phyloP scores from a whole-genome alignment of 169 alveolate species.

The Eimeria tenella region DNA sequence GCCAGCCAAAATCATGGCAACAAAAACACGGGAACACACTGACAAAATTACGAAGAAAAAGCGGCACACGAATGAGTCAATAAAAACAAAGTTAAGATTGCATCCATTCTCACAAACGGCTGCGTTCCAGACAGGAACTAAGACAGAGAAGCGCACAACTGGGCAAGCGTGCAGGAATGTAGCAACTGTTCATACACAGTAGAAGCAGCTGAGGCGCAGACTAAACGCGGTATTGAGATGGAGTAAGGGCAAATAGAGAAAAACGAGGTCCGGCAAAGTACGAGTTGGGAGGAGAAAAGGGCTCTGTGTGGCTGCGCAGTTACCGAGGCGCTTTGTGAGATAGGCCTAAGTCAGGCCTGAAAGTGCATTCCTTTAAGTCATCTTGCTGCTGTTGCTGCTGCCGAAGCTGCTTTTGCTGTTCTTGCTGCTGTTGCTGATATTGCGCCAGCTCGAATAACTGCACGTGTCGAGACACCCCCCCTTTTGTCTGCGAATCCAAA shows the following conservation, averaged over 20 bases:
- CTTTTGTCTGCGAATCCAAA: not conserved
- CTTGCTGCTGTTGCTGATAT: conserved; percentile 43
- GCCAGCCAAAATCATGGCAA: too few relatives aligned
- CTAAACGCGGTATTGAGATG: too few relatives aligned
- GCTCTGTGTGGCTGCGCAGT: not conserved
- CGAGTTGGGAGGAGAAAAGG: not conserved
- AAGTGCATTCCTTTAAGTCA: conserved; percentile 40
- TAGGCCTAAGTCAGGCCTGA: conserved; percentile 16
- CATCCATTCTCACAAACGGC: too few relatives aligned
- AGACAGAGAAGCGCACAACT: too few relatives aligned
- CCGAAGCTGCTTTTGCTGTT: conserved; percentile 48
- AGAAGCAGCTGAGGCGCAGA: too few relatives aligned
- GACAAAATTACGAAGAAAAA: too few relatives aligned
- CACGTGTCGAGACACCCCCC: conserved; percentile 56
- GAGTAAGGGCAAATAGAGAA: not conserved
- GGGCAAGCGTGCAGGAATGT: too few relatives aligned
- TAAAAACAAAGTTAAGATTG: too few relatives aligned
- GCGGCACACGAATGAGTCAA: too few relatives aligned
- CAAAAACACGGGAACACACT: too few relatives aligned
- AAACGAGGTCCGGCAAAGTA: not conserved
- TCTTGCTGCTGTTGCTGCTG: conserved; percentile 55
- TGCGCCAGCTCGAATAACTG: conserved; percentile 46
- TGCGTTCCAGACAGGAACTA: too few relatives aligned
- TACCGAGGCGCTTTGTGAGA: not conserved
- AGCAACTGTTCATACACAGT: too few relatives aligned